Evolutionary conservation across 1,284 basidiomycete genomes (phyloP).

Genomic region (Caloboletus inedulis): DNA sequence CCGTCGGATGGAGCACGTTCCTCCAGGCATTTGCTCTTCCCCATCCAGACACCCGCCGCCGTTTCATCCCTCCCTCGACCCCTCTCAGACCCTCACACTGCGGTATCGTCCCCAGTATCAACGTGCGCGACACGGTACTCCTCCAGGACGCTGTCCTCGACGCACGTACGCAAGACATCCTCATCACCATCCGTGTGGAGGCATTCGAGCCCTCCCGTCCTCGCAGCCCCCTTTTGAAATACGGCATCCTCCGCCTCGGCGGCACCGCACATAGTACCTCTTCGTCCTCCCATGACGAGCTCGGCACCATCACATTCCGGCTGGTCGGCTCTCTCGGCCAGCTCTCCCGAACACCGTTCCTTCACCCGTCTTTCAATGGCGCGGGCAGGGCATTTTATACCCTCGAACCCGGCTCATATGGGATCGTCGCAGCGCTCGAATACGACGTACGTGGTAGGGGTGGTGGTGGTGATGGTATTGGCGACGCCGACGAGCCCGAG

Average conservation of each 20-base stretch:
- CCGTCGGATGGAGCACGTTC: conserved; percentile 7
- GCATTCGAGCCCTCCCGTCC: conserved; percentile 10
- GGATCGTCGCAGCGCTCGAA: conserved; percentile 14
- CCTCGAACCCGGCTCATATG: neutral
- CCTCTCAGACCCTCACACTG: conserved; percentile 11
- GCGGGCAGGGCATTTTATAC: conserved; percentile 12
- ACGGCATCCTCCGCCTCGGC: conserved; percentile 13
- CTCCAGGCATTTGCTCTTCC: conserved; percentile 18
- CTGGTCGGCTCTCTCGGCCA: conserved; percentile 5
- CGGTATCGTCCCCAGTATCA: conserved; percentile 4
- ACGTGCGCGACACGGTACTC: neutral
- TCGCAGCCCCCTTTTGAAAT: neutral
- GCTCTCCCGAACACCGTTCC: neutral
- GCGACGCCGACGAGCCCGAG: neutral
- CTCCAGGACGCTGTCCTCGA: conserved; percentile 15
- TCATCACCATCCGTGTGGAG: conserved; percentile 11
- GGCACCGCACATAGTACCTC: neutral
- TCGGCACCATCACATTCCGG: conserved; percentile 15
- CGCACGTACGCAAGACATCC: conserved; percentile 7
- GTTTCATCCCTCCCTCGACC: neutral
- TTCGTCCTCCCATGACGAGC: neutral
- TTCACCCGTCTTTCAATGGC: conserved; percentile 17
- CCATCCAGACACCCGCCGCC: neutral
- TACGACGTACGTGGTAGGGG: conserved; percentile 7
- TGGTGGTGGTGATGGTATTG: neutral